A percentile compares a stretch with the other conserved stretches of the same genome.
These are phyloP conservation scores for Aspergillus tamarii DNA, from an alignment of 2,329 filamentous ascomycete species.

Conservation along the genomic window DNA sequence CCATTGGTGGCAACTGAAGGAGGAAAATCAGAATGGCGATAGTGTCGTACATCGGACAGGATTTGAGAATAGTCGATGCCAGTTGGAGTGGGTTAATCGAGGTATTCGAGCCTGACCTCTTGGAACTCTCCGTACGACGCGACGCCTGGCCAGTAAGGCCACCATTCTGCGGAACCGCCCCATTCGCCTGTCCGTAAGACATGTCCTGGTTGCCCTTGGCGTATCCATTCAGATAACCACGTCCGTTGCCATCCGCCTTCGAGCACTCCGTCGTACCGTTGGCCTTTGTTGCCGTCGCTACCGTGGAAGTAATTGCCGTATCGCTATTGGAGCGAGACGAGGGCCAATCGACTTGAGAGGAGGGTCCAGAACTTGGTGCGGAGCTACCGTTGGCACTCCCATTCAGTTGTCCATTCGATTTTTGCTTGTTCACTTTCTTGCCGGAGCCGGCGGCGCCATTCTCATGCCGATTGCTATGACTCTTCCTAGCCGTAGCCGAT, in stretches of 20 bases:
- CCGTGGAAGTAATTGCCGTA: conserved; percentile 33
- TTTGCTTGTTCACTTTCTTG: conserved; percentile 66
- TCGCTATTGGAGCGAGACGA: conserved; percentile 43
- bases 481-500: conserved; percentile 55
- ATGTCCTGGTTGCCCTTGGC: conserved; percentile 39
- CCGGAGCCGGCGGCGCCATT: conserved; percentile 82
- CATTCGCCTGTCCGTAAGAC: conserved; percentile 39
- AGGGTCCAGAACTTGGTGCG: conserved; percentile 38
- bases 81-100: conserved; percentile 75
- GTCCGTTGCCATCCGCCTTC: conserved; percentile 40
- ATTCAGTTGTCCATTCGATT: conserved; percentile 59
- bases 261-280: conserved; percentile 33
- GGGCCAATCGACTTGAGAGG: conserved; percentile 45
- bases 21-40: conserved; percentile 96
- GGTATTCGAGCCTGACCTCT: conserved; percentile 39
- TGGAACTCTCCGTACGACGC: conserved; percentile 37
- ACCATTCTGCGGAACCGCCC: conserved; percentile 34
- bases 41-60: conserved; percentile 90
- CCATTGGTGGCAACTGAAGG: conserved; percentile 85
- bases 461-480: conserved; percentile 77
- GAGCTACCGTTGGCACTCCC: conserved; percentile 51
- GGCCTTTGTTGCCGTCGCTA: conserved; percentile 28
- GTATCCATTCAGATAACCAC: conserved; percentile 39
- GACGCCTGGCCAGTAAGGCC: conserved; percentile 32
- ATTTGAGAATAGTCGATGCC: conserved; percentile 82